Percentiles rank a stretch among this genome's conserved stretches.
Conservation (phyloP, 2,329 filamentous ascomycete genomes). For the Fusarium sororula region DNA sequence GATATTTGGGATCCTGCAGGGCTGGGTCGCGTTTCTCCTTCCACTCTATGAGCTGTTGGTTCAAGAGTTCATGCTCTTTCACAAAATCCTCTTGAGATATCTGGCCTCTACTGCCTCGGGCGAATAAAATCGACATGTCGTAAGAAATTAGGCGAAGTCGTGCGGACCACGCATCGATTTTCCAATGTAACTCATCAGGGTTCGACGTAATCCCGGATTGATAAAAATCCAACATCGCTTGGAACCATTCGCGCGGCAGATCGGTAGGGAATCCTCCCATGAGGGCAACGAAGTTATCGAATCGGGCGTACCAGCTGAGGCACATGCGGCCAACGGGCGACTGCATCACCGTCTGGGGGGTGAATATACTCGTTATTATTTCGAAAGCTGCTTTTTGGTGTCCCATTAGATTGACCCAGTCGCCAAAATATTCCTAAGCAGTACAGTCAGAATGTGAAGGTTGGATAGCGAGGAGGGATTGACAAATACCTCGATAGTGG, state of each 20-base stretch:
- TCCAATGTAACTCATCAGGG: slow-evolving; percentile 71
- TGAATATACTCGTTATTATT: slow-evolving; percentile 81
- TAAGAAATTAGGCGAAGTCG: slow-evolving; percentile 77
- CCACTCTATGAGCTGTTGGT: slow-evolving; percentile 58
- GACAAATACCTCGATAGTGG: slow-evolving; percentile 82
- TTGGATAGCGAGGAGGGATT: slow-evolving; percentile 6
- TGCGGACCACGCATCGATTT: slow-evolving; percentile 73
- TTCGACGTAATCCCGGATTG: slow-evolving; percentile 64
- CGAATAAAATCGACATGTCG: slow-evolving; percentile 83
- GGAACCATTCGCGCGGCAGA: slow-evolving; percentile 82
- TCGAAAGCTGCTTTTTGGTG: slow-evolving; percentile 91
- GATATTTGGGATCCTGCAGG: slow-evolving; percentile 68
- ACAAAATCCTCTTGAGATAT: slow-evolving; percentile 73
- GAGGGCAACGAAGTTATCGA: slow-evolving; percentile 85
- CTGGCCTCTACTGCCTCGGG: slow-evolving; percentile 70
- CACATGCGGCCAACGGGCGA: slow-evolving; percentile 77
- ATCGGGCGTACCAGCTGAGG: slow-evolving; percentile 88
- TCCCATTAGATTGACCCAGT: slow-evolving; percentile 92
- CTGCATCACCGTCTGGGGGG: slow-evolving; percentile 76
- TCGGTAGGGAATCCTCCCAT: slow-evolving; percentile 81
- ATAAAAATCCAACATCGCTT: slow-evolving; percentile 70
- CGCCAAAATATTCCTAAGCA: slow-evolving; percentile 86
- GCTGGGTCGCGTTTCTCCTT: slow-evolving; percentile 66
- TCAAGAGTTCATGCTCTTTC: slow-evolving; percentile 66
- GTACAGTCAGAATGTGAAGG: slow-evolving; percentile 12